Evolutionary conservation across 2,329 filamentous ascomycete genomes (phyloP).

Genomic region (Westerdykella aurantiaca): DNA sequence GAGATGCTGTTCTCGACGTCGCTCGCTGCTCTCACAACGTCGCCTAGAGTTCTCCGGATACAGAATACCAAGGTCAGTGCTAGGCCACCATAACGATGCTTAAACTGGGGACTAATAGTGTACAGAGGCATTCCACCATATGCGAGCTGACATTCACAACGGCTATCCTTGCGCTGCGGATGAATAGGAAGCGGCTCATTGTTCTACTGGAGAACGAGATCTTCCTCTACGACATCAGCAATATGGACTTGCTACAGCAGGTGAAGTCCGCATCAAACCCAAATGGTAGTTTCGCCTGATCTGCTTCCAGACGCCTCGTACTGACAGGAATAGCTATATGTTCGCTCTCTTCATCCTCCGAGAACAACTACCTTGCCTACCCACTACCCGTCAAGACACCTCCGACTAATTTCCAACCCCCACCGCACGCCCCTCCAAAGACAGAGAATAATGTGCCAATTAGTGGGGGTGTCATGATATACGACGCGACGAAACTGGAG

Average conservation of each 20-base stretch:
- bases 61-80: conserved; percentile 85
- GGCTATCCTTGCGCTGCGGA: conserved; percentile 85
- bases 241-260: conserved; percentile 90
- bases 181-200: conserved; percentile 90
- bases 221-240: conserved; percentile 97
- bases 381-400: conserved; percentile 67
- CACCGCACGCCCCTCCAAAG: conserved; percentile 80
- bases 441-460: conserved; percentile 71
- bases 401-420: conserved; percentile 50
- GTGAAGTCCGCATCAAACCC: conserved; percentile 94
- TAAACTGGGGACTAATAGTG: conserved; percentile 5
- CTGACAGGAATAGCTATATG: conserved; percentile 62
- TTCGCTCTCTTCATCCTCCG: conserved; percentile 86
- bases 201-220: conserved; percentile 94
- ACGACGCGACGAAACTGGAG: conserved; percentile 82
- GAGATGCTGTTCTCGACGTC: conserved; percentile 99
- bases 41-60: conserved; percentile 86
- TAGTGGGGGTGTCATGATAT: conserved; percentile 86
- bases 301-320: background rate
- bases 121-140: conserved; percentile 70
- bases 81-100: background rate
- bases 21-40: conserved; percentile 86
- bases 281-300: conserved; percentile 48
- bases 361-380: conserved; percentile 93
- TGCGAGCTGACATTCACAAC: conserved; percentile 98